Evolutionary conservation across 768 basidiomycete genomes (phyloP), one percentile per base, ranked within the genome.

Genomic region (Hemileccinum rubropunctum): DNA sequence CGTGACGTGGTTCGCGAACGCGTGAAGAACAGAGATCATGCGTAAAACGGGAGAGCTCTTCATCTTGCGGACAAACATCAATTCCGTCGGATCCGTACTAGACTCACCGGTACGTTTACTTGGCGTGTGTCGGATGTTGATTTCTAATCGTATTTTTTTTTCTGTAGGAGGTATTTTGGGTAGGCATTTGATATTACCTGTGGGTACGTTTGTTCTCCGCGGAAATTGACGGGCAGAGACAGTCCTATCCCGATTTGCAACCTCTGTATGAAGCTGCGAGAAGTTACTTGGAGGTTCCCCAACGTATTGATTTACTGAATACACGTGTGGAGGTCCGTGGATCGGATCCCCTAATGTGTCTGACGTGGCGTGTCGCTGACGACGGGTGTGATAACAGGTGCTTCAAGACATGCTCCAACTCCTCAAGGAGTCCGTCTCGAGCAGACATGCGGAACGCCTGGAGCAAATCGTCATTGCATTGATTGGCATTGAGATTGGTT

Each of bases 361-460:
- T 37, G 20, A 40, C 42, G 27, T 38, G 44, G 8, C 40, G 5
- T 9, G 39, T 35, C 17, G 42, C 38, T 63, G 38, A 56, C 40
- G 6, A 28, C 13, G 5, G 35, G 38, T 34, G 20, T 23, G 32
- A 21, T 9, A 39, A 32, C 57, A 94, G 91, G 90, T 98, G 44
- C 71, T 98, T 32, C 95, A 98, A 76, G 95, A 98, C 67, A 95
- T 98, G 90, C 81, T 98, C 11, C 88, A 93, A 63, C 79, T 98
- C 45, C 73, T 98, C 45, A 98, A 98, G 69, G 95, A 97, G 70
- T 90, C 91, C 11, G 94, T 95, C 21, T 91, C 91, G 23, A 92
- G 85, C 57, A 83, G 84, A 59, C 92, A 97, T 61, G 83, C 91
- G 1, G 94, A 97, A 68, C 81, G 91, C 21, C 77, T 97, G 8